Conservation (phyloP, 805 yeast species). For the Candida sphagnicola region DNA sequence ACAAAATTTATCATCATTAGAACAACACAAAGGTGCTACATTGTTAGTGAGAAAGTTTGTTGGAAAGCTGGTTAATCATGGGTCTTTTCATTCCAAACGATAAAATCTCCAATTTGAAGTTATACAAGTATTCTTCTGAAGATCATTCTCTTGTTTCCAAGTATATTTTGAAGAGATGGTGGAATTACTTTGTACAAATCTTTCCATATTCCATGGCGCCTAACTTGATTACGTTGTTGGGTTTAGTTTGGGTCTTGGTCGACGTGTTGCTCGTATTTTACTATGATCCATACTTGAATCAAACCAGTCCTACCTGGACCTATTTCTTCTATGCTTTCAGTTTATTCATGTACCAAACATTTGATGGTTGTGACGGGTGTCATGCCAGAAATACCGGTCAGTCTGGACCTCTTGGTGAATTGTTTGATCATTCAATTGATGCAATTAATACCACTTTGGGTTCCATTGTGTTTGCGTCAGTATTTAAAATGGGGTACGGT, state of each 20-base stretch:
- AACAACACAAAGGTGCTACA: not conserved
- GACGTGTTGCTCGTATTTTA: slow-evolving; percentile 64
- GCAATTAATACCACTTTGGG: slow-evolving; percentile 79
- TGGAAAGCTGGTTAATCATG: slow-evolving; percentile 32
- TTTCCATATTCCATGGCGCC: slow-evolving; percentile 93
- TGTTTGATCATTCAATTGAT: slow-evolving; percentile 84
- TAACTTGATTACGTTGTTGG: slow-evolving; percentile 78
- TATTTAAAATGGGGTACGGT: slow-evolving; percentile 71
- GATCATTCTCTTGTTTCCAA: slow-evolving; percentile 79
- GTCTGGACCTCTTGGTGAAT: slow-evolving; percentile 89
- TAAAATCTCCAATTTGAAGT: slow-evolving; percentile 48
- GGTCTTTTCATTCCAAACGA: slow-evolving; percentile 60
- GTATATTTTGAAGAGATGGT: slow-evolving; percentile 75
- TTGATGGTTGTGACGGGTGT: slow-evolving; percentile 94
- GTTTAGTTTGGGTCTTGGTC: slow-evolving; percentile 65
- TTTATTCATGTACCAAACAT: slow-evolving; percentile 86
- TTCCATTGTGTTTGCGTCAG: slow-evolving; percentile 67
- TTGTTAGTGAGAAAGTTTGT: not conserved
- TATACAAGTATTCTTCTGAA: slow-evolving; percentile 67
- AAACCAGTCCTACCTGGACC: slow-evolving; percentile 69
- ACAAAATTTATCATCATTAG: not conserved
- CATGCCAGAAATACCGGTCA: slow-evolving; percentile 97
- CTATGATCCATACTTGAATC: slow-evolving; percentile 64
- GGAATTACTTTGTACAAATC: slow-evolving; percentile 65
- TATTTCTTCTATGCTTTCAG: slow-evolving; percentile 77